Percentiles rank a stretch among this genome's conserved stretches.
Conservation (phyloP, 2,329 filamentous ascomycete genomes). For the Arthroderma sp. region DNA sequence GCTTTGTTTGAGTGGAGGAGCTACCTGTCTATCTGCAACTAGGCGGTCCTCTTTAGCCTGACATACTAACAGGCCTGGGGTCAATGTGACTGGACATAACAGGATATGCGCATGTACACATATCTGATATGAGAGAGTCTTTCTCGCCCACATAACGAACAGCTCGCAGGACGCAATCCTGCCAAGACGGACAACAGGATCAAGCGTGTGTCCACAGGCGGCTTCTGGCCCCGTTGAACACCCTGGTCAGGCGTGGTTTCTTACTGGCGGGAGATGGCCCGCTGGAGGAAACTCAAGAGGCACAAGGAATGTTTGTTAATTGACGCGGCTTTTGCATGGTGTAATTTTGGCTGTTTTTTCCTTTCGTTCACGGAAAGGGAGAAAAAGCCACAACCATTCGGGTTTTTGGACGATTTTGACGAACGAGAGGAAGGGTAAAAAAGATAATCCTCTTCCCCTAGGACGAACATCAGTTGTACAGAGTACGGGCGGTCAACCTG, state of each 20-base stretch:
- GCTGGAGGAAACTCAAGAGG: neutral
- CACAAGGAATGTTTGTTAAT: neutral
- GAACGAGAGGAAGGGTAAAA: neutral
- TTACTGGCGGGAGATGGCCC: neutral
- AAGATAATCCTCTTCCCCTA: neutral
- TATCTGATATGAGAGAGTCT: neutral
- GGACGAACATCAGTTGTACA: neutral
- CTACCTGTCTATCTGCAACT: neutral
- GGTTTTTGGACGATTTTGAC: neutral
- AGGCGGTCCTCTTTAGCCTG: neutral
- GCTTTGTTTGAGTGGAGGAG: neutral
- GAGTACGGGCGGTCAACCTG: neutral
- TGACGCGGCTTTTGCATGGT: neutral
- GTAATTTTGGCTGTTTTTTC: neutral
- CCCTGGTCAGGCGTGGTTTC: neutral
- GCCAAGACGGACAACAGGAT: slow-evolving; percentile 4
- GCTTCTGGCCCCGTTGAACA: neutral
- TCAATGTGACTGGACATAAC: neutral
- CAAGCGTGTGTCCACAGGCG: neutral
- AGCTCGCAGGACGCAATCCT: neutral
- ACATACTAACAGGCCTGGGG: neutral
- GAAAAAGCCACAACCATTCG: neutral
- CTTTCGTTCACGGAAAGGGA: neutral
- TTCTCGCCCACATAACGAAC: neutral
- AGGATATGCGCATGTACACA: neutral